Base-by-base conservation (phyloP, 116 monocot genomes). In the Posidonia oceanica region DNA sequence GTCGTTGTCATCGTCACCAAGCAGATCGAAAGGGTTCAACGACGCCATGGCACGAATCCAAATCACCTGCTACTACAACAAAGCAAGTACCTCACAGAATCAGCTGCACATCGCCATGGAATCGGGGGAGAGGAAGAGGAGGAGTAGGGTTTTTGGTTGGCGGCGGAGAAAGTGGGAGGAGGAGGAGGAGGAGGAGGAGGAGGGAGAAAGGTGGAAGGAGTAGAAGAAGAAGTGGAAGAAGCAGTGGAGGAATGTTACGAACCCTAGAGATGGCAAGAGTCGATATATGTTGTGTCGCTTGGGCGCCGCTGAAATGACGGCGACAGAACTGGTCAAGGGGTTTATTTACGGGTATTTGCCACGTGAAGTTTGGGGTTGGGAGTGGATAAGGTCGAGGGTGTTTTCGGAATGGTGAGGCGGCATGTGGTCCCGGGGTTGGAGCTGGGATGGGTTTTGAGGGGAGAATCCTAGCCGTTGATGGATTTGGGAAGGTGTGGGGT, bases 1-100 rank as follows among this genome's bases (percentile, higher is more conserved):
- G 59, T 87, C 98, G 79, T 71, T 86, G 68, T 98, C 98, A 67
- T 85, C 83, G 52, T 85, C 93, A 5, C 78, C 85, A 38, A 98
- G 90, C 69, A 98, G 80, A 81, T 89, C 85, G 70, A 98, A 98
- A 7, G 89, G 92, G 79, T 97, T 97, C 67, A 22, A 54, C 12
- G 85, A 80, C 38, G 87, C 69, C 97, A 97, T 94, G 42, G 5
- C 10, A 15, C 29, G 3, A 4, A 7, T n/a, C 58, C 5, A 17
- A 21, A 58, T 58, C 17, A 21, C 20, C 5, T 20, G 4, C n/a
- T 58, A 6, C 58, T n/a, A 48, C 48, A 2, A 48, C 3, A 7
- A 48, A 48, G 12, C 48, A 48, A 48, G 48, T 10, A 6, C 48
- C 7, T 48, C 48, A 48, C 48, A 48, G 8, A 48, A 10, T 10